phyloP scores from a whole-genome alignment of 352 stramenopile genomes.

The Globisporangium mamillatum region DNA sequence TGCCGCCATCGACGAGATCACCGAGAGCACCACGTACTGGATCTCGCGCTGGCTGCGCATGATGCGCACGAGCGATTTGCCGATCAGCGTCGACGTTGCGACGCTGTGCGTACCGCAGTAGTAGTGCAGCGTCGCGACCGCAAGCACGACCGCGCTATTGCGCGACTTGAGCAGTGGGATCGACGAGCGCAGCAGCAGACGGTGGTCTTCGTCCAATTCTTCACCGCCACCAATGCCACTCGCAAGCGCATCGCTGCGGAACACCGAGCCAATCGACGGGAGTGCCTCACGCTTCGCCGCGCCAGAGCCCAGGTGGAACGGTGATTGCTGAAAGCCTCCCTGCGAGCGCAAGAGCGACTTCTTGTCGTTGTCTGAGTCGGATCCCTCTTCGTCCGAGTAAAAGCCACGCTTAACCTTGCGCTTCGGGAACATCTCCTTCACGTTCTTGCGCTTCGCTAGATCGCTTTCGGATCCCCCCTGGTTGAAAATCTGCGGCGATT shows the following conservation, averaged over 20 bases:
- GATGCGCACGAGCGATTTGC: slow-evolving; percentile 96
- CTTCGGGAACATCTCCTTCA: slow-evolving; percentile 59
- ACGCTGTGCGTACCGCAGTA: slow-evolving; percentile 93
- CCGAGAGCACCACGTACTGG: slow-evolving; percentile 94
- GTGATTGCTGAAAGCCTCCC: slow-evolving; percentile 31
- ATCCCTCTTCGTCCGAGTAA: slow-evolving; percentile 97
- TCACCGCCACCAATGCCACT: slow-evolving; percentile 68
- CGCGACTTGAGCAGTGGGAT: slow-evolving; percentile 96
- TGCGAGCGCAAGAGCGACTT: neutral
- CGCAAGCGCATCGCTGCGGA: slow-evolving; percentile 61
- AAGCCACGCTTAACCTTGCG: slow-evolving; percentile 86
- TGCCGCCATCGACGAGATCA: slow-evolving; percentile 94
- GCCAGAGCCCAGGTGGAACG: slow-evolving; percentile 40
- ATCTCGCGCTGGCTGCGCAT: slow-evolving; percentile 96
- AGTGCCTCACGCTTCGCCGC: slow-evolving; percentile 37
- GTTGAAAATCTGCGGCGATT: slow-evolving; percentile 65
- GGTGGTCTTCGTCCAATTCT: slow-evolving; percentile 95
- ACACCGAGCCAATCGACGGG: slow-evolving; percentile 73
- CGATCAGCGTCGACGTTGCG: slow-evolving; percentile 88
- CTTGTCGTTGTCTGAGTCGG: slow-evolving; percentile 48
- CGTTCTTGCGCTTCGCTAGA: slow-evolving; percentile 23
- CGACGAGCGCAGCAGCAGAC: slow-evolving; percentile 92
- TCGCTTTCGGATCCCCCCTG: slow-evolving; percentile 26
- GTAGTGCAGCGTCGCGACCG: slow-evolving; percentile 95
- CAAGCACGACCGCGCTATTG: slow-evolving; percentile 97